Evolutionary conservation across 179 eudicot species (phyloP), one percentile per base, ranked within the genome.

Genomic region (Silene noctiflora): DNA sequence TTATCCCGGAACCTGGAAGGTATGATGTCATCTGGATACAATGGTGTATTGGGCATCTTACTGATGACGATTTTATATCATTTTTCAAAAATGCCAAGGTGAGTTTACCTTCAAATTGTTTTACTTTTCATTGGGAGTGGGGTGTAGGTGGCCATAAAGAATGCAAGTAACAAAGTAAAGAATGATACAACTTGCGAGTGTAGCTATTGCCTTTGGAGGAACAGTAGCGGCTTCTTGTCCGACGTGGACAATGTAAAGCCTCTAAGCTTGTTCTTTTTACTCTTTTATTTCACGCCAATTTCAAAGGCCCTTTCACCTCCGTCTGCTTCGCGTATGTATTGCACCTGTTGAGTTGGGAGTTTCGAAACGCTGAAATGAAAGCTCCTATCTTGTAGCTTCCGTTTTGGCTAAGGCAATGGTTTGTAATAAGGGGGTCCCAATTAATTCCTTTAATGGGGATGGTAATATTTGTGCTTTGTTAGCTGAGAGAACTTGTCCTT

Each of bases 1-100:
- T 95, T 69, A 87, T 94, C 59, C 97, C 97, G 42, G 92, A 86
- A 72, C 74, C 82, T 71, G 84, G 83, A 85, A 88, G 97, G 76
- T 95, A 92, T 75, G 95, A 95, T 86, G 87, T 93, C 75, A 93
- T 95, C 81, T 95, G 99, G 99, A 70, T 95, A 58, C 99, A 95
- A 80, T 95, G 99, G 99, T 95, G 99, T 86, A 93, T 95, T 59
- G 97, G 96, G 39, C 97, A 95, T 86, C 95, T 95, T 66, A 79
- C 95, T 25, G 99, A 95, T 78, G 97, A 95, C 75, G 99, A 95
- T 75, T 91, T 95, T 53, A 69, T 95, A 31, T 82, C 99, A 44
- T 95, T 95, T 84, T 95, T 95, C 71, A 86, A 84, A 70, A 85
- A 91, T 66, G 99, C 99, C 59, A 95, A 91, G 96, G 97, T 90